Base-by-base conservation (phyloP, 2,329 filamentous ascomycete species). In the Alternaria sp. region DNA sequence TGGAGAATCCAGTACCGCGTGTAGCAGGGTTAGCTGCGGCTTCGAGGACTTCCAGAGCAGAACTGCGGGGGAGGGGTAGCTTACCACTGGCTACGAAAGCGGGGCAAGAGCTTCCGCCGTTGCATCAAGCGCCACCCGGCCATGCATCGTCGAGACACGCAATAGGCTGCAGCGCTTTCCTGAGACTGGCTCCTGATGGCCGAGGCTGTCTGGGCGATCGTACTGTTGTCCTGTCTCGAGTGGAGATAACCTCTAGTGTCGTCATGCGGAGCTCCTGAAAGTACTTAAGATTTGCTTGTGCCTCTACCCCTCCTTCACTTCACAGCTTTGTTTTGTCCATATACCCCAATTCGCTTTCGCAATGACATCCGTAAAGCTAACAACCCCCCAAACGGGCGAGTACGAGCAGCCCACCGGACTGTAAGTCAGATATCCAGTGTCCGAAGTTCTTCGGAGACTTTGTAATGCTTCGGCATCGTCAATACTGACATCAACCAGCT, bases 351-450 rank as follows among this genome's bases (percentile, higher is more conserved):
- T 70, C 44, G 53, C 63, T 67, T 63, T 36, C 57, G 47, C 49
- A 67, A 83, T 82, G 77, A 62, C 75, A 30, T 85, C 85, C 59
- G 81, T 85, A 68, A 85, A 90, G 79, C 85, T 93, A 74, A 87
- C 89, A 83, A 92, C 90, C 73, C 90, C 91, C 62, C 67, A 87
- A 70, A 88, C 88, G 72, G 90, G 84, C 79, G 84, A 86, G 77
- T 85, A 85, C 71, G 81, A 83, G 57, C 84, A 86, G 81, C 84
- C 84, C 62, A 85, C 82, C 57, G 84, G 84, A 73, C 81, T 86
- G 83, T 85, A 80, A 81, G 83, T 84, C 6, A 25, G 21, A 30
- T 44, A 36, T 30, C 26, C 56, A 40, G 11, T 21, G 3, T 19
- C 45, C 61, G 44, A 58, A 13, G 10, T 47, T 44, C 57, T 63